Evolutionary conservation across 1,284 basidiomycete genomes (phyloP).

Genomic region (Puccinia polysora): DNA sequence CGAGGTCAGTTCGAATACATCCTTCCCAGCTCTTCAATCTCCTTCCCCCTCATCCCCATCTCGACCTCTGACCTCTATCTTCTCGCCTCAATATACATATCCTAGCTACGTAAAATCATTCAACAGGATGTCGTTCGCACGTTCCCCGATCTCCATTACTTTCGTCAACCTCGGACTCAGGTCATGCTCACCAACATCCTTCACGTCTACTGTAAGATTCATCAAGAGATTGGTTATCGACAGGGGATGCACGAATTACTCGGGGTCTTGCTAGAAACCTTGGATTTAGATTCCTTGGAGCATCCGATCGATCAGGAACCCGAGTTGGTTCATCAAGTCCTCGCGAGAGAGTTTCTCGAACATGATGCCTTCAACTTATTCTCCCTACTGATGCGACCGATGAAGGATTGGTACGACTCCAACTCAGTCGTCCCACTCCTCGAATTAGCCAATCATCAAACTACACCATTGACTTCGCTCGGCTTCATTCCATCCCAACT

Average conservation of each 20-base stretch:
- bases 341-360: conserved; percentile 47
- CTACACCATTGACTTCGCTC: conserved; percentile 6
- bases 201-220: conserved; percentile 49
- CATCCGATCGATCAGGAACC: neutral
- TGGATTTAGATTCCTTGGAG: conserved; percentile 42
- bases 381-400: conserved; percentile 47
- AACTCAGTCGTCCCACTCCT: conserved; percentile 21
- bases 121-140: conserved; percentile 25
- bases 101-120: conserved; percentile 17
- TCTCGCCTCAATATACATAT: neutral
- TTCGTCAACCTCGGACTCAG: conserved; percentile 14
- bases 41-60: neutral
- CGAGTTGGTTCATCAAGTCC: conserved; percentile 43
- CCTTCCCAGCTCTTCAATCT: neutral
- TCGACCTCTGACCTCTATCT: neutral
- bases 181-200: conserved; percentile 44
- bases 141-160: conserved; percentile 20
- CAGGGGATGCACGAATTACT: conserved; percentile 54
- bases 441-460: conserved; percentile 21
- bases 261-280: conserved; percentile 48
- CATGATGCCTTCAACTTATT: conserved; percentile 50
- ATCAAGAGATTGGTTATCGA: conserved; percentile 50
- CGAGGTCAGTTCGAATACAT: neutral
- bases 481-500: conserved; percentile 21
- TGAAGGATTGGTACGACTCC: conserved; percentile 50